Evolutionary conservation across 2,329 filamentous ascomycete genomes (phyloP), one percentile per base, ranked within the genome.

Genomic region (Fusarium nisikadoi): DNA sequence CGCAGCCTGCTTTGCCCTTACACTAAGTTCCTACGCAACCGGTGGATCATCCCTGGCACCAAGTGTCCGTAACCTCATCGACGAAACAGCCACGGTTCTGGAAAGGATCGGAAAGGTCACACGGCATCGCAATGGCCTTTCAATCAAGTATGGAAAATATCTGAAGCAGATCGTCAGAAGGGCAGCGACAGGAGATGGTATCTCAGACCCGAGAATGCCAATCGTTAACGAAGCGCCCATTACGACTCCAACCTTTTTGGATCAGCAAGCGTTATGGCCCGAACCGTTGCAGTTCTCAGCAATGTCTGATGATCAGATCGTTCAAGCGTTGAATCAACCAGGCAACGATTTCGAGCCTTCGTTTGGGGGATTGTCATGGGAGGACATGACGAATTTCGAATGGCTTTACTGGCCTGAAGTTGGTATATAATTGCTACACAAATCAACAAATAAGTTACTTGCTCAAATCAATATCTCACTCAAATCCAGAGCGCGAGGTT

Each of bases 231-330:
- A 69, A 36, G 65, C 75, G 1, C 66, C 79, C 0, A 71, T 76
- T 8, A 60, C 76, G 11, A 74, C 74, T 10, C 73, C 73, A 0
- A 74, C 68, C 12, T 80, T 81, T 29, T 41, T 81, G 49, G 76
- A 77, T 10, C 77, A 80, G 47, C 73, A 76, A 6, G 52, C 77
- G 9, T 64, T 85, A 13, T 86, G 85, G 84, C 77, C 84, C 0
- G 86, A 88, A 66, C 84, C 87, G 8, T 75, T 92, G 27, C 88
- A 90, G 29, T 91, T 92, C 77, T 92, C 89, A 5, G 84, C 89
- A 36, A 93, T 93, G 91, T 92, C 90, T 2, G 89, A 91, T 63
- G 86, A 91, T 64, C 90, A 93, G 76, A 90, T 92, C 50, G 85
- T 89, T 9, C 89, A 92, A 70, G 89, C 90, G 8, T 85, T 92